A percentile compares a stretch with the other conserved stretches of the same genome.
These are phyloP conservation scores for Aureobasidium sp. DNA, from an alignment of 2,329 filamentous ascomycete genomes.

Conservation along the genomic window DNA sequence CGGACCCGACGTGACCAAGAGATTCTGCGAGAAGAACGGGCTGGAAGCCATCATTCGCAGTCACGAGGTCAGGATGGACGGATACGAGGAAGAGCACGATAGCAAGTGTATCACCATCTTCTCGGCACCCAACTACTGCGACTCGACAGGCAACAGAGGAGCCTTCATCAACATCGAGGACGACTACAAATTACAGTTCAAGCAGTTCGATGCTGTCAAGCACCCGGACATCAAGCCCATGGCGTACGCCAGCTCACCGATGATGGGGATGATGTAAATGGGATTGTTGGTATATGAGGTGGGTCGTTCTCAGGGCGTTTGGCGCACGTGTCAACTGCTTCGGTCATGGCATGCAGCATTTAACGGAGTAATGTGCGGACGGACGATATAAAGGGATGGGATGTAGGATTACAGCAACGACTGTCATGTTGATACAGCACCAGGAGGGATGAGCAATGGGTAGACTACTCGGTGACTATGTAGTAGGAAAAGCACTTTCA, in stretches of 20 bases:
- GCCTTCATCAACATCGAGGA: constrained; percentile 95
- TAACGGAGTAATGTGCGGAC: not conserved
- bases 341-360: constrained; percentile 3
- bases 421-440: not conserved
- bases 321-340: constrained; percentile 3
- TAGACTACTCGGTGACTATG: not conserved
- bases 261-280: constrained; percentile 59
- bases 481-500: not conserved
- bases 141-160: constrained; percentile 95
- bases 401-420: constrained; percentile 2
- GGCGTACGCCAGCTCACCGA: constrained; percentile 77
- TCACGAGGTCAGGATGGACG: constrained; percentile 97
- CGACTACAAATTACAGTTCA: constrained; percentile 83
- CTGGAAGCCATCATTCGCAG: constrained; percentile 92
- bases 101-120: constrained; percentile 97
- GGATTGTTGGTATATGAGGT: not conserved
- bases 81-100: constrained; percentile 97
- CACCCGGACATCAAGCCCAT: constrained; percentile 95
- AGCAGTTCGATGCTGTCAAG: constrained; percentile 92
- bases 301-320: not conserved
- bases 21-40: constrained; percentile 93
- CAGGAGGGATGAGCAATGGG: not conserved
- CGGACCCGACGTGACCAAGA: constrained; percentile 89
- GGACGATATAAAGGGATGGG: not conserved
- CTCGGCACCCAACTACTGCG: constrained; percentile 94